Base-by-base conservation (phyloP, 768 basidiomycete species). In the Trametes maxima region DNA sequence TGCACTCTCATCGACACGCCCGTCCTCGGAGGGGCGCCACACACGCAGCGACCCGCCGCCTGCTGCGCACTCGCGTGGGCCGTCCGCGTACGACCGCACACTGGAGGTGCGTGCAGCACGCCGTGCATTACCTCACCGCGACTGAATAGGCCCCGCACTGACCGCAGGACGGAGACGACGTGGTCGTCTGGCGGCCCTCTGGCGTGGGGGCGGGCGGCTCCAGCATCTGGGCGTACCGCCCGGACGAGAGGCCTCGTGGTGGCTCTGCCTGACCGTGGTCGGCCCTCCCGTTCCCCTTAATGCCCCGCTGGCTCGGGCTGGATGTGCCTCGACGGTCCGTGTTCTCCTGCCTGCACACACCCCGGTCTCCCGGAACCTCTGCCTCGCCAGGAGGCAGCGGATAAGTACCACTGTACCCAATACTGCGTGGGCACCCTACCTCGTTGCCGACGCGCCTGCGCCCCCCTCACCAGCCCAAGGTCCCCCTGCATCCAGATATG, bases 211-310 rank as follows among this genome's bases (percentile, higher is more conserved):
- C 16, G 19, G 45, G 53, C 28, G 24, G 58, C 49, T 46, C 54
- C 47, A 64, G 28, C 62, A 64, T 64, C 54, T 64, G 62, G 62
- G 48, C 62, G 47, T 50, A 50, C 33, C 62, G 62, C 62, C 62
- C 62, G 35, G 62, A 64, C 47, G 62, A 64, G 57, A 36, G 62
- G 57, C 57, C 62, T 33, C 62, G 62, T 47, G 62, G 62, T 40
- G 57, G 53, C 43, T 63, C 61, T 33, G 24, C 61, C 37, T 62
- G 46, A 48, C 51, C 13, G 45, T 48, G 19, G 12, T 42, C 8
- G 33, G 36, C 4, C 19, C 21, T 25, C 40, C 19, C 51, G 43
- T 37, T 51, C 36, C 54, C 37, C 42, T 33, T 40, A 11, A 22
- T 24, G 35, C 54, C 60, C 54, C 60, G 60, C 55, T 49, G 42